phyloP scores from a whole-genome alignment of 805 yeast species.

The Teunomyces tritomae region DNA sequence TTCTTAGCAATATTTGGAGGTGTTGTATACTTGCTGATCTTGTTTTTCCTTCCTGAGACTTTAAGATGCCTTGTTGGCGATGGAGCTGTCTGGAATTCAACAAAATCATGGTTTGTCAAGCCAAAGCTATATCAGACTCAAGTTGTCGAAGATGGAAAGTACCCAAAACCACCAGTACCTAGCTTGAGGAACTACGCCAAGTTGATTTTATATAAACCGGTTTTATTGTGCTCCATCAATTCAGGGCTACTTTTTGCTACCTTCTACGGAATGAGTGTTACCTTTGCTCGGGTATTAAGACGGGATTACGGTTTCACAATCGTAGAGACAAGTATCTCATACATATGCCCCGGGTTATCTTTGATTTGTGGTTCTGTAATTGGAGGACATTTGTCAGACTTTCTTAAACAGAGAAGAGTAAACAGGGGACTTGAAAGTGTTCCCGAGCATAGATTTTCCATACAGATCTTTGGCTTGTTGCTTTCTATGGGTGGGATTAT shows the following conservation, averaged over 20 bases:
- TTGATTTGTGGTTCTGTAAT: conserved; percentile 47
- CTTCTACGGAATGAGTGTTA: conserved; percentile 52
- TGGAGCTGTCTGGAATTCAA: conserved; percentile 20
- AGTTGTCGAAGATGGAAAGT: conserved; percentile 21
- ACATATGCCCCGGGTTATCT: conserved; percentile 53
- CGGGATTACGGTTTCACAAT: conserved; percentile 34
- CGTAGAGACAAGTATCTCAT: conserved; percentile 42
- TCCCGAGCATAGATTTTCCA: conserved; percentile 46
- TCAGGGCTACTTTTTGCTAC: conserved; percentile 53
- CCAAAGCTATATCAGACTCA: conserved; percentile 27
- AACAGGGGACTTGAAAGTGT: conserved; percentile 24
- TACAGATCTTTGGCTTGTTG: conserved; percentile 44
- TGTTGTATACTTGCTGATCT: conserved; percentile 20
- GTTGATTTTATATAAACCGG: conserved; percentile 42
- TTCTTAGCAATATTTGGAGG: conserved; percentile 28
- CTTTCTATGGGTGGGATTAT: conserved; percentile 44
- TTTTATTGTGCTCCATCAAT: conserved; percentile 43
- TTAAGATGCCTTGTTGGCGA: conserved; percentile 37
- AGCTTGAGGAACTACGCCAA: conserved; percentile 33
- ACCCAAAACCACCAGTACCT: conserved; percentile 48
- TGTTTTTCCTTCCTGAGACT: conserved; percentile 39
- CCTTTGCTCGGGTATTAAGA: conserved; percentile 42
- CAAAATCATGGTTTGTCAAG: conserved; percentile 20
- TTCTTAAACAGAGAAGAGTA: conserved; percentile 25
- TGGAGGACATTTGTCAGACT: conserved; percentile 50